These are phyloP conservation scores for Dipodascus geniculatus DNA, from an alignment of 805 yeast species.

Conservation along the genomic window DNA sequence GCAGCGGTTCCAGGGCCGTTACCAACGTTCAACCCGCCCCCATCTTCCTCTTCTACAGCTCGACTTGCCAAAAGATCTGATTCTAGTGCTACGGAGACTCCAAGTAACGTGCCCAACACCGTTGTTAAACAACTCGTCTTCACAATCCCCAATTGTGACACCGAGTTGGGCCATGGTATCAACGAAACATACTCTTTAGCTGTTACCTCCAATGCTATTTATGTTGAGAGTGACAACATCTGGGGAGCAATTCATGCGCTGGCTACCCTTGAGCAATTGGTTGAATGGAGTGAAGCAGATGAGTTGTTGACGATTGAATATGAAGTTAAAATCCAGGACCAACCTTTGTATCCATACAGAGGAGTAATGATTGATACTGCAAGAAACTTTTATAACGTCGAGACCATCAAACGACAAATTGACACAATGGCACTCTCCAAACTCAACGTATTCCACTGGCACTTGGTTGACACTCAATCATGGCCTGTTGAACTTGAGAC, in stretches of 20 bases:
- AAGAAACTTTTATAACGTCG: slow-evolving; percentile 26
- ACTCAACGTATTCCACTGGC: slow-evolving; percentile 33
- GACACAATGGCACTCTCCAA: slow-evolving; percentile 30
- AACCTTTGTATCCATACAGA: slow-evolving; percentile 29
- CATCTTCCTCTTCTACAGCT: background rate
- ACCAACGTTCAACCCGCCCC: slow-evolving; percentile 16
- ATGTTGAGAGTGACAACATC: slow-evolving; percentile 24
- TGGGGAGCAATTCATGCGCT: slow-evolving; percentile 35
- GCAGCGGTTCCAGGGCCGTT: slow-evolving; percentile 19
- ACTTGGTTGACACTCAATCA: slow-evolving; percentile 29
- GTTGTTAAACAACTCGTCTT: too few species aligned
- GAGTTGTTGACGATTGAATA: slow-evolving; percentile 22
- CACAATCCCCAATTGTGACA: slow-evolving; percentile 15
- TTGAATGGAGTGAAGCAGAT: slow-evolving; percentile 19
- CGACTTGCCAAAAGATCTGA: background rate
- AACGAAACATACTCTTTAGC: slow-evolving; percentile 27
- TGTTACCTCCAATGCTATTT: slow-evolving; percentile 13
- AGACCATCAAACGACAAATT: slow-evolving; percentile 25
- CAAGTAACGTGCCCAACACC: background rate
- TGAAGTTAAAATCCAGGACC: slow-evolving; percentile 26
- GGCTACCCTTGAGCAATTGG: slow-evolving; percentile 30
- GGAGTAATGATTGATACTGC: slow-evolving; percentile 32
- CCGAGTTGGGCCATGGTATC: slow-evolving; percentile 27
- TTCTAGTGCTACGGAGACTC: background rate
- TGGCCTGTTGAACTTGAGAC: slow-evolving; percentile 29